Evolutionary conservation across 352 stramenopile species (phyloP), one percentile per base, ranked within the genome.

Genomic region (Phytophthora agathidicida): DNA sequence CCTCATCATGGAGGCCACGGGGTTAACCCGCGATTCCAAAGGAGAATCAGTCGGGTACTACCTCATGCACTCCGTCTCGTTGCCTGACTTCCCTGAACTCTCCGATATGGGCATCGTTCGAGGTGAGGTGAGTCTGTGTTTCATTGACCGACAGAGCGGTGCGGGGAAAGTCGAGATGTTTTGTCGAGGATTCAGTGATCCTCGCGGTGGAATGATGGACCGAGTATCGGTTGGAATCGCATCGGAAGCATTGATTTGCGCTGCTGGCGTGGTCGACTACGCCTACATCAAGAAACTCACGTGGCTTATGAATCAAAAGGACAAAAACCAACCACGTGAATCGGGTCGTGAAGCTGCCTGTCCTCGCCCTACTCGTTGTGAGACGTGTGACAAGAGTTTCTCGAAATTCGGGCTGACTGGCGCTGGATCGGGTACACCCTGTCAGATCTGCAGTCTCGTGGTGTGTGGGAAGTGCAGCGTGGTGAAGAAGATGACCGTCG

Each of bases 211-310:
- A 2, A 76, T 88, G 58, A 45, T 74, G 23, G 74, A 82, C 44
- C 38, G 61, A 16, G 55, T 86, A 8, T 72, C 65, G 0, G 63
- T 78, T n/a, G 43, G 41, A 10, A 68, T 86, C 36, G 61, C 56
- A 3, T 61, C 75, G 16, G 75, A 86, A 11, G 59, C 66, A 2
- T 56, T 85, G 8, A 72, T 86, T 30, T 44, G 63, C 13, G 65
- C 55, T 17, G 66, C 68, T 13, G 52, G 48, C 0, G 55, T 84
- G 20, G 64, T 77, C 9, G 79, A 89, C 46, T 86, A 77, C 42
- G 70, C 76, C 14, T 75, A 80, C 44, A 55, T 80, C 33, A 86
- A 87, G 60, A 87, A 89, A 31, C 72, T 89, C 41, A 73, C 57
- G 44, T 86, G 65, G 68, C 50, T 88, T 7, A 74, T 83, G 54